Evolutionary conservation across 495 filamentous ascomycete genomes (phyloP).

Genomic region (Thozetella sp.): DNA sequence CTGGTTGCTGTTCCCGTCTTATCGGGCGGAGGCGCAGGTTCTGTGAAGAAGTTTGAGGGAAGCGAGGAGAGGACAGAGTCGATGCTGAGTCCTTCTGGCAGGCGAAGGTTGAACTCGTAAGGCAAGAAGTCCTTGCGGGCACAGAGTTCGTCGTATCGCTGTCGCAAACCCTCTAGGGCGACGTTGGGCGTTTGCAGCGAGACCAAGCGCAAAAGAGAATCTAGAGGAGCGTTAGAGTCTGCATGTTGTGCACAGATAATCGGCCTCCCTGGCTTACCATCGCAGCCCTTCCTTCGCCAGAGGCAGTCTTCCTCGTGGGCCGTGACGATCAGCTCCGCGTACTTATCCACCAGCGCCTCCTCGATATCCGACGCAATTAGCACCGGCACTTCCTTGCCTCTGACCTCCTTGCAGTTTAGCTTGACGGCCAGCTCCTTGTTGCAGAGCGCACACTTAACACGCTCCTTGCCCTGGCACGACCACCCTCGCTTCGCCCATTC

Average conservation of each 20-base stretch:
- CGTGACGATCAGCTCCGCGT: slow-evolving; percentile 68
- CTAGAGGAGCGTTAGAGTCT: slow-evolving; percentile 46
- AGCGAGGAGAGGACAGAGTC: slow-evolving; percentile 51
- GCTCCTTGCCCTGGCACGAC: slow-evolving; percentile 80
- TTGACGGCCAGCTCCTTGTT: slow-evolving; percentile 79
- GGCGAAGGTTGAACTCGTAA: slow-evolving; percentile 51
- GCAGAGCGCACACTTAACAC: slow-evolving; percentile 83
- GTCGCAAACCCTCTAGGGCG: slow-evolving; percentile 56
- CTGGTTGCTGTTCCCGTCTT: slow-evolving; percentile 16
- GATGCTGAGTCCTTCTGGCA: slow-evolving; percentile 44
- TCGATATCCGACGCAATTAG: slow-evolving; percentile 54
- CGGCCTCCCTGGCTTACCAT: slow-evolving; percentile 55
- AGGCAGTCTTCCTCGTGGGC: slow-evolving; percentile 82
- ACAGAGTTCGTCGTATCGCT: slow-evolving; percentile 61
- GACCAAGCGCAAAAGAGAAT: slow-evolving; percentile 39
- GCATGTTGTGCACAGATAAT: slow-evolving; percentile 50
- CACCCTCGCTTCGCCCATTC: slow-evolving; percentile 96
- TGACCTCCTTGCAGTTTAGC: slow-evolving; percentile 68
- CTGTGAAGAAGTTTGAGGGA: slow-evolving; percentile 44
- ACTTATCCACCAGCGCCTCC: slow-evolving; percentile 75
- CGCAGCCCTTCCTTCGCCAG: slow-evolving; percentile 84
- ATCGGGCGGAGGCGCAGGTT: slow-evolving; percentile 29
- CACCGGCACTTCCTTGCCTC: slow-evolving; percentile 61
- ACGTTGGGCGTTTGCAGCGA: slow-evolving; percentile 57
- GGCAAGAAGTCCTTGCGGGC: slow-evolving; percentile 47